Conservation (phyloP, 2,329 filamentous ascomycete genomes). For the Calonectria montana region DNA sequence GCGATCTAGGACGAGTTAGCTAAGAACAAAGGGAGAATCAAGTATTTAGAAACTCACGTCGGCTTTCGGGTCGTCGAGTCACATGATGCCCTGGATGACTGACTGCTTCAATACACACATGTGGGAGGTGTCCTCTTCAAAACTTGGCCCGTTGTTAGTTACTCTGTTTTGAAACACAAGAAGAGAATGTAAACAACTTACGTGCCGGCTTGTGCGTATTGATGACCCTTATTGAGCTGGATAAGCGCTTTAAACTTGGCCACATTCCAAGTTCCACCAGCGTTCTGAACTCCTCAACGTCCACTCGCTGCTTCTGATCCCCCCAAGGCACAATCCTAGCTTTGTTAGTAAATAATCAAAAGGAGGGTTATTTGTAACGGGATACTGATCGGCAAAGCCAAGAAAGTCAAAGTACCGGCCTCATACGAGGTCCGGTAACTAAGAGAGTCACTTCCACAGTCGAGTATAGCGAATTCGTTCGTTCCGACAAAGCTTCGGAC, state of each 20-base stretch:
- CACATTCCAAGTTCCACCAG: not conserved
- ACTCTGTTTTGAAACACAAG: not conserved
- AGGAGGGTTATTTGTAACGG: too few relatives aligned
- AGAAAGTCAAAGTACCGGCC: not conserved
- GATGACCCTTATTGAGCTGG: not conserved
- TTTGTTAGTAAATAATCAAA: too few relatives aligned
- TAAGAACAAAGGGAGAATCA: not conserved
- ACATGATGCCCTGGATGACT: slow-evolving; percentile 23
- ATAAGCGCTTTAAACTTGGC: not conserved
- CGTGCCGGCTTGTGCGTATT: not conserved
- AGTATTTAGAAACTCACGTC: not conserved
- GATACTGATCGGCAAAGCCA: not conserved
- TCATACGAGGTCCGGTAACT: not conserved
- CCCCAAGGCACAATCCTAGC: not conserved
- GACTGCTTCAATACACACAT: slow-evolving; percentile 15
- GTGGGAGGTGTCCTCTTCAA: not conserved
- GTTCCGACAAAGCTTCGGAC: not conserved
- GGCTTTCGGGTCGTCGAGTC: slow-evolving; percentile 6
- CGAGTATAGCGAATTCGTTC: not conserved
- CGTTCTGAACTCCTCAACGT: not conserved
- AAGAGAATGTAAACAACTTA: not conserved
- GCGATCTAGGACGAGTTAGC: not conserved
- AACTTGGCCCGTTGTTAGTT: not conserved
- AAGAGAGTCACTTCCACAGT: not conserved
- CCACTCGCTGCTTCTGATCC: not conserved